Percentiles rank a stretch among this genome's conserved stretches.
Evolutionary conservation across 1,284 basidiomycete genomes (phyloP).

Genomic region (Ceratobasidium theobromae): DNA sequence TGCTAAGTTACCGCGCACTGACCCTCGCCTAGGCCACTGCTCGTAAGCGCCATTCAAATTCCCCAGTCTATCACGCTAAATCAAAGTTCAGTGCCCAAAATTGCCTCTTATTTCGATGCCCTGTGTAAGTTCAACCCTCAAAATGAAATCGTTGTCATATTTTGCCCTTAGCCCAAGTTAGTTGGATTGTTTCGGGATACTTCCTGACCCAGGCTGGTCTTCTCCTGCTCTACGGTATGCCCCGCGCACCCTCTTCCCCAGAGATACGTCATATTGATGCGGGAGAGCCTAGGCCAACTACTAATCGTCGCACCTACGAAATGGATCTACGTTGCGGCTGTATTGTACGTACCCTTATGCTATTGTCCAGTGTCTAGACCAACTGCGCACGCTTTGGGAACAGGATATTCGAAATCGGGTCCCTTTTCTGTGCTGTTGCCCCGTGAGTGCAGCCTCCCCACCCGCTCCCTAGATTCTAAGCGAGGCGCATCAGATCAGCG

Average conservation of each 20-base stretch:
- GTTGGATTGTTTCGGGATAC: slow-evolving; percentile 51
- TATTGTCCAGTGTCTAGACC: slow-evolving; percentile 37
- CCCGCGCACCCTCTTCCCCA: background rate
- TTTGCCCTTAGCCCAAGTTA: slow-evolving; percentile 37
- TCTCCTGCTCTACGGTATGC: slow-evolving; percentile 38
- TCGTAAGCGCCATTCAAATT: background rate
- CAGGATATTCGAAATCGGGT: slow-evolving; percentile 48
- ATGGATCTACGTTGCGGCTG: slow-evolving; percentile 48
- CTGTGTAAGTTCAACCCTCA: background rate
- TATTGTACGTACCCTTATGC: slow-evolving; percentile 45
- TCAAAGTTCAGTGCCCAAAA: slow-evolving; percentile 6
- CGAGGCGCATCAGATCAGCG: slow-evolving; percentile 14
- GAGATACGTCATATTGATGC: background rate
- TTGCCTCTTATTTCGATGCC: slow-evolving; percentile 24
- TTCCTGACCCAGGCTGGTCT: slow-evolving; percentile 44
- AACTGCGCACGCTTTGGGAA: background rate
- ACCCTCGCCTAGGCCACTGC: slow-evolving; percentile 3
- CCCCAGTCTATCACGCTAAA: background rate
- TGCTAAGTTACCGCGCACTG: background rate
- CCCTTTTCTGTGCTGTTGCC: slow-evolving; percentile 53
- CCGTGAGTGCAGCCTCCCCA: slow-evolving; percentile 39
- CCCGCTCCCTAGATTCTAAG: background rate
- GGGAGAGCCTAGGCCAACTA: slow-evolving; percentile 46
- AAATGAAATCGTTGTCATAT: background rate
- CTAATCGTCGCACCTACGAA: slow-evolving; percentile 48